A percentile compares a stretch with the other conserved stretches of the same genome.
Conservation (phyloP, 306 rosid species). For the Vicia villosa region DNA sequence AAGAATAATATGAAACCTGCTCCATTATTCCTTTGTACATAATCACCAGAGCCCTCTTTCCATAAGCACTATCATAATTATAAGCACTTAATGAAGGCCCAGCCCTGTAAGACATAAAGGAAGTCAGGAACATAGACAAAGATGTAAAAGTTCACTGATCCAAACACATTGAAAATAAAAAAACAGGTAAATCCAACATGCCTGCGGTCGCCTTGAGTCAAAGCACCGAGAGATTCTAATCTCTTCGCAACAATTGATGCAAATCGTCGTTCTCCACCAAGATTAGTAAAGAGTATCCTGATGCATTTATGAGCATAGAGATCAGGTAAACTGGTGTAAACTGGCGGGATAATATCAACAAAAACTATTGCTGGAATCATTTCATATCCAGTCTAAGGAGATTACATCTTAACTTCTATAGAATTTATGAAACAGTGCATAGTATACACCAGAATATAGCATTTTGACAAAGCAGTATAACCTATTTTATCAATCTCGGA, state of each 20-base stretch:
- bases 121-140: slow-evolving; percentile 39
- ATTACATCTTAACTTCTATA: slow-evolving; percentile 24
- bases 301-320: slow-evolving; percentile 32
- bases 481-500: too few relatives aligned
- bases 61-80: slow-evolving; percentile 92
- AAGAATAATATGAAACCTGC: slow-evolving; percentile 63
- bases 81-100: slow-evolving; percentile 90
- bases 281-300: slow-evolving; percentile 93
- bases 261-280: slow-evolving; percentile 97
- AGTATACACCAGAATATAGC: slow-evolving; percentile 24
- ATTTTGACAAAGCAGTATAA: slow-evolving; percentile 15
- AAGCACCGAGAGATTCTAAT: slow-evolving; percentile 95
- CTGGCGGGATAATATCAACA: slow-evolving; percentile 12
- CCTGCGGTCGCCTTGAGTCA: slow-evolving; percentile 99
- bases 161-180: slow-evolving; percentile 16
- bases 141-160: slow-evolving; percentile 35
- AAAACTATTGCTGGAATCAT: slow-evolving; percentile 2
- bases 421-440: slow-evolving; percentile 7
- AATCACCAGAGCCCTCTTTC: slow-evolving; percentile 80
- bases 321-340: slow-evolving; percentile 22
- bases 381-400: slow-evolving; percentile 24
- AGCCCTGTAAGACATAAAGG: slow-evolving; percentile 68
- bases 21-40: slow-evolving; percentile 97
- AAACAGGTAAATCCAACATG: slow-evolving; percentile 45
- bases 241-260: slow-evolving; percentile 99